Base-by-base conservation (phyloP, 257 asterid genomes). In the Verbena officinalis region DNA sequence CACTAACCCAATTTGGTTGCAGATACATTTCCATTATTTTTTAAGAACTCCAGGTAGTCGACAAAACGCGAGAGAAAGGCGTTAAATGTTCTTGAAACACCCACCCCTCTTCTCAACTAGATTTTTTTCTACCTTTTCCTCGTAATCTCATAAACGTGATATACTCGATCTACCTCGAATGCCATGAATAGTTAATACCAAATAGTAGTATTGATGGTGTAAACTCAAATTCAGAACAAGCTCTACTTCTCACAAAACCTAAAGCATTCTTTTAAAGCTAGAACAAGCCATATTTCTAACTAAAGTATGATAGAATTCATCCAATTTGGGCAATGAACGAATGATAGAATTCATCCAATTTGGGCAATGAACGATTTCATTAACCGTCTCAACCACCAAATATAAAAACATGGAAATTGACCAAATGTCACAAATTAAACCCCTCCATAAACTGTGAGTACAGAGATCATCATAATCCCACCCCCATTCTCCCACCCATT, bases 361-460 rank as follows among this genome's bases (percentile, higher is more conserved):
- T 51, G 40, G 40, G 10, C 4, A 4, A 36, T 36, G 40, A 36
- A 2, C 46, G 24, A 27, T 40, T 38, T 51, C 42, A 46, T 11
- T 30, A 19, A 52, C 38, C 27, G 17, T 10, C 17, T 11, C 39
- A 20, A 31, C 14, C 51, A 36, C 61, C 36, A 50, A 48, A 57
- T 45, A 11, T 16, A 52, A 40, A 63, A 52, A 39, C 21, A 15
- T 22, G 43, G 9, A 58, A 50, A 9, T 42, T 33, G 27, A 57
- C 59, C 43, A 40, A 15, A 49, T 11, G 19, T 55, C 31, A 55
- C 20, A 8, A 15, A 34, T 34, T 34, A 56, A 56, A 22, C 52
- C 23, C 53, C 45, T n/a, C 27, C 48, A 36, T 22, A 63, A 65
- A 55, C n/a, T n/a, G n/a, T n/a, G n/a, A n/a, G n/a, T n/a, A n/a